Evolutionary conservation across 2,329 filamentous ascomycete species (phyloP), one percentile per base, ranked within the genome.

Genomic region (Diplodia mutila): DNA sequence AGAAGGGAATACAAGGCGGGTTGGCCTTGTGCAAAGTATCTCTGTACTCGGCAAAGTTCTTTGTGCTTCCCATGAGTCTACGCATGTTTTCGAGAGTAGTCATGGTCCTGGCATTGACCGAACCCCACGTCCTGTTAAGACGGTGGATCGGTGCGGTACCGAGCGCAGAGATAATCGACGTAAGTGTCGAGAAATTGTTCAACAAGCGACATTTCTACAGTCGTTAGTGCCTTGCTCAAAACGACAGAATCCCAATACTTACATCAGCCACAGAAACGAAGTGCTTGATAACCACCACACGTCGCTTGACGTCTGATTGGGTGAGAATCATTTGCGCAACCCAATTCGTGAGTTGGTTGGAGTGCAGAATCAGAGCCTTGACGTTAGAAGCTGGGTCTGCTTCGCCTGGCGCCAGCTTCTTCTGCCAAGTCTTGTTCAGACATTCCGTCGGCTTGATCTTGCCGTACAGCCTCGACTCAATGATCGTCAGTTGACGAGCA

Each of bases 281-380:
- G 79, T 98, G 95, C 79, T 98, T 98, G 80, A 99, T 97, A 53
- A 99, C 95, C 39, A 97, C 91, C 29, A 98, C 94, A 73, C 95
- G 89, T 79, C 97, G 96, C 84, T 95, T 97, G 70, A 97, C 92
- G 77, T 99, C 95, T 73, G 90, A 87, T 79, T 99, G 95, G 0
- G 91, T 94, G 70, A 99, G 81, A 72, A 99, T 98, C 95, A 99
- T 98, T 79, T 98, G 94, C 34, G 95, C 95, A 61, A 98, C 95
- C 95, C 95, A 99, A 77, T 98, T 99, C 6, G 95, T 99, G 84
- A 99, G 89, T 79, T 98, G 94, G 75, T 99, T 99, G 0, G 95
- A 98, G 80, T 99, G 95, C 64, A 98, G 84, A 80, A 99, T 99
- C 70, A 99, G 85, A 11, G 93, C 92, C 81, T 98, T 97, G 72